Evolutionary conservation across 140 eudicot genomes (phyloP), one percentile per base, ranked within the genome.

Genomic region (Stevia rebaudiana): DNA sequence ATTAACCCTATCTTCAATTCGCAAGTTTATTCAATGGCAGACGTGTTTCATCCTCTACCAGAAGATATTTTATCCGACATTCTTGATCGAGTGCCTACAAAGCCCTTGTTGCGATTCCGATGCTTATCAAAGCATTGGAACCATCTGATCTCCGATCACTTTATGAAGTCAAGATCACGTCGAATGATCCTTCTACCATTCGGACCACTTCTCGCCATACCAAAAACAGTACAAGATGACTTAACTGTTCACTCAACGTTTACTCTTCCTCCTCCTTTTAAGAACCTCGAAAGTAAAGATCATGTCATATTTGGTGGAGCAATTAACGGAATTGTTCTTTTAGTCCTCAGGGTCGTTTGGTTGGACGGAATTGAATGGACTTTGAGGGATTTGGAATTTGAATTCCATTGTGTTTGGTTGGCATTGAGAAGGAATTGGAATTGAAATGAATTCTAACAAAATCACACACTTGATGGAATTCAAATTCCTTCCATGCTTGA

Each of bases 91-190:
- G 2, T 62, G 35, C 39, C 53, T 41, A n/a, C 36, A 22, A 41
- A 21, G 17, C 3, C 40, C 1, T 62, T 62, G 52, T 21, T 6
- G 22, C 40, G 23, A 7, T 41, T 61, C 22, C 39, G 31, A 22
- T 21, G 53, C 15, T 15, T 61, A 41, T 21, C 40, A 24, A 61
- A 41, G 39, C 68, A 42, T 19, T 42, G 68, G 54, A 62, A 62
- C 36, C 48, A 0, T 62, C 1, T 24, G 15, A 23, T 62, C 42
- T 24, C 50, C 4, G n/a, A 39, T 39, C 16, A 60, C 50, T 60
- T n/a, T n/a, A n/a, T 16, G 37, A 22, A 22, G 11, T 61, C 37
- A 2, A 61, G 22, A 40, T 40, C 52, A 40, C 31, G 30, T 40
- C 52, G 51, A 41, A 40, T 61, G 51, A 61, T 23, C 53, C 53